These are phyloP conservation scores for Delphinella strobiligena DNA, from an alignment of 2,329 filamentous ascomycete species.

Conservation along the genomic window DNA sequence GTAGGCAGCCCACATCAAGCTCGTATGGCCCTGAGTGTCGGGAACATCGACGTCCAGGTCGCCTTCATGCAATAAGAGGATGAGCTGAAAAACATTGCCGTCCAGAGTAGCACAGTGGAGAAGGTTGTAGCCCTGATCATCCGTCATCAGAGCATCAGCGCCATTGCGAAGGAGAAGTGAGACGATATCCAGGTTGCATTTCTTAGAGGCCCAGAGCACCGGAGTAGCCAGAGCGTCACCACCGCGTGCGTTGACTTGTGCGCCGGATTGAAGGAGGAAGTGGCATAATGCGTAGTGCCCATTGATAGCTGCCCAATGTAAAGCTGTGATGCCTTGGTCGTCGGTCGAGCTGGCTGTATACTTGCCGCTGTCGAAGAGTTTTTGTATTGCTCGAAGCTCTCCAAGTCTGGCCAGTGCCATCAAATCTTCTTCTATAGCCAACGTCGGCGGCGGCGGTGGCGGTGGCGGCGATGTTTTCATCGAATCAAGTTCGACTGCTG, in stretches of 20 bases:
- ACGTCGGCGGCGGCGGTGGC: constrained; percentile 19
- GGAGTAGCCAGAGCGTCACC: constrained; percentile 91
- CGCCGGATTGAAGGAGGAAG: constrained; percentile 75
- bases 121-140: constrained; percentile 95
- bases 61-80: constrained; percentile 74
- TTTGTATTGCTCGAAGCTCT: constrained; percentile 76
- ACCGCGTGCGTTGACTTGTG: constrained; percentile 88
- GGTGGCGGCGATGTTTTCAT: constrained; percentile 14
- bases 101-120: constrained; percentile 95
- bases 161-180: constrained; percentile 83
- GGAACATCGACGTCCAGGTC: constrained; percentile 87
- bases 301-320: constrained; percentile 99
- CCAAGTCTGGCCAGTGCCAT: constrained; percentile 91
- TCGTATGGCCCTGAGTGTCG: constrained; percentile 83
- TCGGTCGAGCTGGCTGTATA: constrained; percentile 75
- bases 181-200: constrained; percentile 93
- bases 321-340: constrained; percentile 84
- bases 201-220: constrained; percentile 92
- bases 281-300: constrained; percentile 97
- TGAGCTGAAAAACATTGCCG: constrained; percentile 81
- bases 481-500: constrained; percentile 17
- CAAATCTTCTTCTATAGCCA: constrained; percentile 62
- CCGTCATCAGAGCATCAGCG: constrained; percentile 82
- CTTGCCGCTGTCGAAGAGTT: constrained; percentile 72
- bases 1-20: constrained; percentile 97